Conservation (phyloP, 495 filamentous ascomycete genomes). For the Saxophila tyrrhenica region DNA sequence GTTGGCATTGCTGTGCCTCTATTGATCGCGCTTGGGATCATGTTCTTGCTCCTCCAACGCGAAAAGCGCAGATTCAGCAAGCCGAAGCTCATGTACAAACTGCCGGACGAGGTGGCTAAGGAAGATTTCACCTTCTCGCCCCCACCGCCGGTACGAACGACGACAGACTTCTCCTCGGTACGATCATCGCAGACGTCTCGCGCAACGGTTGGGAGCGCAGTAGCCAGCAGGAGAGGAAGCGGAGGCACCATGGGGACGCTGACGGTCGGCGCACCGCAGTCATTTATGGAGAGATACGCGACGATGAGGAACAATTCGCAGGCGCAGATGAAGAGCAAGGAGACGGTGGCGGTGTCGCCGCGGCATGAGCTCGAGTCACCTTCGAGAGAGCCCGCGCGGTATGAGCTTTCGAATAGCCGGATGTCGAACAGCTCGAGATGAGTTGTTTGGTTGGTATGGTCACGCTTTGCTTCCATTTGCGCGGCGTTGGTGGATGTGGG, state of each 20-base stretch:
- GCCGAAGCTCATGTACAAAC: conserved; percentile 16
- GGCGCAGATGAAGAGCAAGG: neutral
- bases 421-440: neutral
- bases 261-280: neutral
- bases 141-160: neutral
- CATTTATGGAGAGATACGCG: conserved; percentile 8
- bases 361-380: conserved; percentile 9
- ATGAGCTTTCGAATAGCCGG: neutral
- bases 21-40: conserved; percentile 1
- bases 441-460: neutral
- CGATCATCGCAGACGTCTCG: neutral
- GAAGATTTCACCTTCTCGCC: conserved; percentile 10
- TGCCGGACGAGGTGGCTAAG: conserved; percentile 5
- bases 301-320: conserved; percentile 1
- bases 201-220: neutral
- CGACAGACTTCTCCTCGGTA: neutral
- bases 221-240: neutral
- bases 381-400: neutral
- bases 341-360: neutral
- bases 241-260: neutral
- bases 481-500: neutral
- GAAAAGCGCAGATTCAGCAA: conserved; percentile 3
- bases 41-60: neutral
- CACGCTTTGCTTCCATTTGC: neutral
- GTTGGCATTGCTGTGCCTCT: conserved; percentile 9